Base-by-base conservation (phyloP, 2,329 filamentous ascomycete genomes). In the Metarhizium sp. region DNA sequence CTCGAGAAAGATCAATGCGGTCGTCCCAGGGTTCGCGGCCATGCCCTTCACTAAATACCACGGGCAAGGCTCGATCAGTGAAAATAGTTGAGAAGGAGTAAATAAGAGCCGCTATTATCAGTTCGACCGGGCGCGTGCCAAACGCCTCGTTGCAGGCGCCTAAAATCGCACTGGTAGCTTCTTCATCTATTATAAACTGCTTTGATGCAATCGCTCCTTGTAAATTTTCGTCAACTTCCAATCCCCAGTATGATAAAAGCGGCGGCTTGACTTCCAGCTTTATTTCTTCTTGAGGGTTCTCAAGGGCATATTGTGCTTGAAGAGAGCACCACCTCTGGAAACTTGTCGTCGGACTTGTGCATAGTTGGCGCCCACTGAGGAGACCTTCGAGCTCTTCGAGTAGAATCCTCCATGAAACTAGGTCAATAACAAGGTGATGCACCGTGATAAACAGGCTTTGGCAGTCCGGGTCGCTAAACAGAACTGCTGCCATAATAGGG, bases 371-470 rank as follows among this genome's bases (percentile, higher is more conserved):
- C 18, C 32, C 30, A 0, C 20, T 50, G 2, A 60, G 36, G 14
- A 52, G 36, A 8, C 56, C 56, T 29, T 60, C 57, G 10, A 62
- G 50, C 7, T 62, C 57, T 14, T 55, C 43, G 45, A 53, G 51
- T 2, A 62, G 20, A 20, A 61, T 77, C 11, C 76, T 75, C 46
- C 75, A 78, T 29, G 76, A 78, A 58, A 78, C 78, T 61, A 78
- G 75, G 60, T 78, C 75, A 34, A 66, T 60, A n/a, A 61, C 58
- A 3, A 59, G 25, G 49, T 62, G 59, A 51, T 62, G 60, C 10
- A 40, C 13, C 1, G 57, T 55, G 2, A 45, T 54, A 25, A 58
- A 50, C 13, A 40, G 1, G 38, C 10, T 40, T 40, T 40, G 38
- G 1, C 8, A 5, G 1, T 16, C 38, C 13, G 2, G 5, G 5